Evolutionary conservation across 768 basidiomycete species (phyloP).

Genomic region (Asterophora parasitica): DNA sequence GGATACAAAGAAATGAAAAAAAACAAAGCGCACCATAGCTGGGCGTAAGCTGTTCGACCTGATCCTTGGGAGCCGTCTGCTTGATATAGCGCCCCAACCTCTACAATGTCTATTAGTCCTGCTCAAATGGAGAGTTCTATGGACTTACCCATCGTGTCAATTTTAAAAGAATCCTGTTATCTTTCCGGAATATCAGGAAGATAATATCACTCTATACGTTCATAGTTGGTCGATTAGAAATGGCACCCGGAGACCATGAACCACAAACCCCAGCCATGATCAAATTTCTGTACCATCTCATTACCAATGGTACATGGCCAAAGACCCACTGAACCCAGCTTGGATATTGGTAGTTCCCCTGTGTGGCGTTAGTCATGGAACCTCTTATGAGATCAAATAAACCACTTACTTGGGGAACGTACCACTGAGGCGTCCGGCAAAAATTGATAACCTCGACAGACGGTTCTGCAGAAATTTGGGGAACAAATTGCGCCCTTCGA

Average conservation of each 20-base stretch:
- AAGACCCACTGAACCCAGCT: slow-evolving; percentile 48
- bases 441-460: slow-evolving; percentile 52
- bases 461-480: slow-evolving; percentile 44
- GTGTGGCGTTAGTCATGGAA: not conserved
- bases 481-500: slow-evolving; percentile 56
- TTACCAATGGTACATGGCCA: slow-evolving; percentile 43
- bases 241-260: slow-evolving; percentile 1
- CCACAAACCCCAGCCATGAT: slow-evolving; percentile 43
- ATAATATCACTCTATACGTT: slow-evolving; percentile 31
- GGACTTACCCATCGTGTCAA: slow-evolving; percentile 28
- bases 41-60: slow-evolving; percentile 44
- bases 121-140: not conserved
- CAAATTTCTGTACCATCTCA: slow-evolving; percentile 42
- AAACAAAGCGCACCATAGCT: slow-evolving; percentile 37
- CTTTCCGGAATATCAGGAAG: slow-evolving; percentile 37
- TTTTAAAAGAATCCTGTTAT: slow-evolving; percentile 27
- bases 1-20: not conserved
- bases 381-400: not conserved
- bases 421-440: slow-evolving; percentile 58
- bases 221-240: not conserved
- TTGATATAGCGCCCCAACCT: slow-evolving; percentile 44
- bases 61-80: slow-evolving; percentile 42
- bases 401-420: slow-evolving; percentile 41
- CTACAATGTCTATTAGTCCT: slow-evolving; percentile 15
- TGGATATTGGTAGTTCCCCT: slow-evolving; percentile 40